phyloP scores from a whole-genome alignment of 1,284 basidiomycete species.

The Polyporus tsugae region DNA sequence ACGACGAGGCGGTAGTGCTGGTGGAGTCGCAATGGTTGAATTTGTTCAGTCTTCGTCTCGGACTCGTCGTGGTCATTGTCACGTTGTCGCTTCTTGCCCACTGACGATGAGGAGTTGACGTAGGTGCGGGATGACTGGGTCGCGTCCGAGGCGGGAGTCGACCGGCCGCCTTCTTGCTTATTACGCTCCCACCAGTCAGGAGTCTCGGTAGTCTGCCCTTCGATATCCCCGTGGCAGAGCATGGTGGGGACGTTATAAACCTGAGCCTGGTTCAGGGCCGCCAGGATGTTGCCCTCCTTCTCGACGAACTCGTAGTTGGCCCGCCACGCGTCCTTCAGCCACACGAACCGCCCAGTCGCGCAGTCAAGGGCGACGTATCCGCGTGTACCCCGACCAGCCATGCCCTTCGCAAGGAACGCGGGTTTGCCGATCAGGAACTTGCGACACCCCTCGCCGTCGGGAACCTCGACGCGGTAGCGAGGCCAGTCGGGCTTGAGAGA shows the following conservation, averaged over 20 bases:
- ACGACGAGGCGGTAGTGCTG: slow-evolving; percentile 14
- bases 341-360: neutral
- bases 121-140: neutral
- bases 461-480: neutral
- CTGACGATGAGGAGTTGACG: neutral
- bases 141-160: neutral
- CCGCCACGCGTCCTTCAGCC: slow-evolving; percentile 21
- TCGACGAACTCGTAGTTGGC: neutral
- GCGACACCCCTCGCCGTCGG: no score
- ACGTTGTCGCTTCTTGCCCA: neutral
- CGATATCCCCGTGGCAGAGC: slow-evolving; percentile 15
- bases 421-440: slow-evolving; percentile 18
- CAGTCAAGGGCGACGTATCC: slow-evolving; percentile 17
- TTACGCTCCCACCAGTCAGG: neutral
- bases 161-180: no score
- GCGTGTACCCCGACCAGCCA: slow-evolving; percentile 13
- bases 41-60: neutral
- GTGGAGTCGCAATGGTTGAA: neutral
- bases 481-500: neutral
- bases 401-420: neutral
- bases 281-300: slow-evolving; percentile 2
- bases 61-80: neutral
- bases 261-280: neutral
- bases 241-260: neutral
- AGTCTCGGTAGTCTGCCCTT: neutral